phyloP scores from a whole-genome alignment of 164 flowering plant species.

The Litsea cubeba region DNA sequence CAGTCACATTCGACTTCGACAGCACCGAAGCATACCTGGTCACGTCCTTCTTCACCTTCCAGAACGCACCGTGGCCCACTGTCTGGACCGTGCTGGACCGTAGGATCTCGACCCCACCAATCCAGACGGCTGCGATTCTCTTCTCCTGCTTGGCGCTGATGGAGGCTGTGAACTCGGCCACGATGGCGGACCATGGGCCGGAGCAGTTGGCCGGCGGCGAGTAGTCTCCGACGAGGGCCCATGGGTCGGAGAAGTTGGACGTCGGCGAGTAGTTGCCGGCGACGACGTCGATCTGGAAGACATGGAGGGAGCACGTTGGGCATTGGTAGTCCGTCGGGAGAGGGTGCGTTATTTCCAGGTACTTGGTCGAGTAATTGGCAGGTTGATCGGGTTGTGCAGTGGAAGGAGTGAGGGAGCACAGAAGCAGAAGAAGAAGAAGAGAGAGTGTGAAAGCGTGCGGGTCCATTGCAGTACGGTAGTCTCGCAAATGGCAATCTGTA shows the following conservation, averaged over 20 bases:
- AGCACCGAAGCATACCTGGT: conserved; percentile 64
- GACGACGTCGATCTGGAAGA: conserved; percentile 39
- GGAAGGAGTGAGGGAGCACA: conserved; percentile 4
- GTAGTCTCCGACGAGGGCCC: conserved; percentile 26
- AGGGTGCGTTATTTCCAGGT: conserved; percentile 43
- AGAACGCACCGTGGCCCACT: conserved; percentile 48
- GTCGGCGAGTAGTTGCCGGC: background rate
- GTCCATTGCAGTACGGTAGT: background rate
- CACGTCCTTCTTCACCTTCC: conserved; percentile 75
- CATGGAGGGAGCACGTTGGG: conserved; percentile 42
- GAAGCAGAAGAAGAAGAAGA: background rate
- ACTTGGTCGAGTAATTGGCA: conserved; percentile 24
- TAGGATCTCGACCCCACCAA: conserved; percentile 75
- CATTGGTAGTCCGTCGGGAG: conserved; percentile 32
- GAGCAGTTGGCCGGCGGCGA: conserved; percentile 59
- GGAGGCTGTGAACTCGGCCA: conserved; percentile 39
- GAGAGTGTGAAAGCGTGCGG: background rate
- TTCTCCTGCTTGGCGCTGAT: conserved; percentile 62
- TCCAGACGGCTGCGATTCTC: conserved; percentile 76
- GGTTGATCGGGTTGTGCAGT: conserved; percentile 22
- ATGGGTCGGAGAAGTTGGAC: background rate
- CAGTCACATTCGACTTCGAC: conserved; percentile 23
- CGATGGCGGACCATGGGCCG: conserved; percentile 48
- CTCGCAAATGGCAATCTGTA: background rate
- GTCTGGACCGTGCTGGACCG: conserved; percentile 92